A percentile compares a stretch with the other conserved stretches of the same genome.
phyloP scores from a whole-genome alignment of 805 yeast genomes.

The Isabelozyma pseudorhagii region DNA sequence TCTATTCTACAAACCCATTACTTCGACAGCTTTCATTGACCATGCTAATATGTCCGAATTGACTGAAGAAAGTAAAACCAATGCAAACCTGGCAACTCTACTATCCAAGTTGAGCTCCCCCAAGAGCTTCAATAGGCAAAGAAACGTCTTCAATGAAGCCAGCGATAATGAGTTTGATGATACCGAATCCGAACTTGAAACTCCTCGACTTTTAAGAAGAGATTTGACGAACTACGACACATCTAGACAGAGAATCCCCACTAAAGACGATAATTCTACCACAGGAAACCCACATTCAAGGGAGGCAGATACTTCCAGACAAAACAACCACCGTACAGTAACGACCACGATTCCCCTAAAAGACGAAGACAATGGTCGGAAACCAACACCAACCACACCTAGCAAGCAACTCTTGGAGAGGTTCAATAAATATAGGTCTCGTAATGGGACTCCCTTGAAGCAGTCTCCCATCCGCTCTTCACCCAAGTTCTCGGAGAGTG shows the following conservation, averaged over 20 bases:
- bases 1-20: neutral
- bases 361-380: neutral
- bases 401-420: neutral
- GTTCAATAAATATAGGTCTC: constrained; percentile 7
- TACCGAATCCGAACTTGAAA: neutral
- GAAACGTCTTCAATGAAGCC: neutral
- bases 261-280: too few species aligned
- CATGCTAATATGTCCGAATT: neutral
- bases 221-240: neutral
- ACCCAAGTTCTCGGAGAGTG: neutral
- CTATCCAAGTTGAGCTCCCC: neutral
- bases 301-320: too few species aligned
- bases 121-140: neutral
- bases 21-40: neutral
- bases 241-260: neutral
- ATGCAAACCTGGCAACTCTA: neutral
- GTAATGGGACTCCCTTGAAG: constrained; percentile 18
- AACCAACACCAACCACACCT: constrained; percentile 4
- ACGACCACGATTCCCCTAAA: neutral
- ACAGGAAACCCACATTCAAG: neutral
- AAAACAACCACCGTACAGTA: neutral
- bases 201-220: neutral
- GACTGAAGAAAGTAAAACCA: neutral
- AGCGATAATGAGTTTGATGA: neutral
- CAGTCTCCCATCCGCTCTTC: constrained; percentile 6